These are phyloP conservation scores for Cladosporium sp. DNA, from an alignment of 2,329 filamentous ascomycete genomes.

Conservation along the genomic window DNA sequence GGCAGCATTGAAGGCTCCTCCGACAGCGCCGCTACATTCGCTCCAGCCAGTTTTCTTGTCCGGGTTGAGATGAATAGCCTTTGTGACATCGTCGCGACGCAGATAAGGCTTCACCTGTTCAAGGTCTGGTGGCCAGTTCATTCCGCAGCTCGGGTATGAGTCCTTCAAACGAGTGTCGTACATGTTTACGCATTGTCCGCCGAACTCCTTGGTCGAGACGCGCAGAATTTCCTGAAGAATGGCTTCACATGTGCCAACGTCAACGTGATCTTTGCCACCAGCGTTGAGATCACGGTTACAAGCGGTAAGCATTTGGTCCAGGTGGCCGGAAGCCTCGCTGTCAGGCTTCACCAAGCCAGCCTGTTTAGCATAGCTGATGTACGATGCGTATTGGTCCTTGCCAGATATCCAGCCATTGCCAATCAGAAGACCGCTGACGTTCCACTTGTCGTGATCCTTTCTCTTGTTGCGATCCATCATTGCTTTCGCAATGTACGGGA, in stretches of 20 bases:
- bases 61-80: constrained; percentile 77
- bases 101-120: constrained; percentile 77
- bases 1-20: constrained; percentile 65
- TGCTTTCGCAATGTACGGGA: constrained; percentile 91
- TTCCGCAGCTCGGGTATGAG: constrained; percentile 79
- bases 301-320: constrained; percentile 43
- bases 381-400: constrained; percentile 82
- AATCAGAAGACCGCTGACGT: constrained; percentile 81
- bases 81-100: constrained; percentile 72
- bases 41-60: constrained; percentile 86
- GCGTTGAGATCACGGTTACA: constrained; percentile 47
- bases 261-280: constrained; percentile 62
- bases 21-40: constrained; percentile 83
- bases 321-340: constrained; percentile 61
- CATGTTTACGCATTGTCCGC: constrained; percentile 80
- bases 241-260: constrained; percentile 69
- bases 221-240: constrained; percentile 73
- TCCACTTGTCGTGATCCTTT: constrained; percentile 61
- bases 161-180: constrained; percentile 91
- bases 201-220: constrained; percentile 53
- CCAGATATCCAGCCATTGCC: constrained; percentile 98
- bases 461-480: constrained; percentile 82
- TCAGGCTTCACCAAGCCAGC: constrained; percentile 70
- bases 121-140: constrained; percentile 97
- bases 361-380: constrained; percentile 78